These are phyloP conservation scores for Ilyonectria mors-panacis DNA, from an alignment of 2,329 filamentous ascomycete genomes.

Conservation along the genomic window DNA sequence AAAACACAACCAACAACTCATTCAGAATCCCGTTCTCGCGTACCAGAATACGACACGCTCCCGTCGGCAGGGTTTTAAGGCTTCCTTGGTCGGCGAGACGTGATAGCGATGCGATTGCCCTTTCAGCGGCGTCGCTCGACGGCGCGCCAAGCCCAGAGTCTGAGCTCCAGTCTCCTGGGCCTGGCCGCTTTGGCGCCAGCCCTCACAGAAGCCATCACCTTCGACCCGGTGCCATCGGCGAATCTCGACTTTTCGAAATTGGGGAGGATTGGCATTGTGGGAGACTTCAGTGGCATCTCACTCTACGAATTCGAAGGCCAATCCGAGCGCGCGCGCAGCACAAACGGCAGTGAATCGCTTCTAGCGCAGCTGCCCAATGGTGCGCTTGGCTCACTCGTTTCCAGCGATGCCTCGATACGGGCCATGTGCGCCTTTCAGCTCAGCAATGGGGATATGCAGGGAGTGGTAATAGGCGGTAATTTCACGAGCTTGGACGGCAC, in stretches of 20 bases:
- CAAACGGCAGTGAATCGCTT: conserved; percentile 86
- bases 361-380: conserved; percentile 89
- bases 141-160: conserved; percentile 55
- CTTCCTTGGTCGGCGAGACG: conserved; percentile 38
- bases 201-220: conserved; percentile 67
- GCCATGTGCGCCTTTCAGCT: conserved; percentile 87
- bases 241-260: conserved; percentile 85
- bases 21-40: conserved; percentile 28
- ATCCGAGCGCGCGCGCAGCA: conserved; percentile 74
- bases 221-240: conserved; percentile 74
- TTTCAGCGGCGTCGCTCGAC: conserved; percentile 58
- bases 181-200: conserved; percentile 59
- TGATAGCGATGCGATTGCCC: conserved; percentile 64
- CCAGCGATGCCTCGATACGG: conserved; percentile 87
- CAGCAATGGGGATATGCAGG: conserved; percentile 76
- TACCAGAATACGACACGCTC: conserved; percentile 17
- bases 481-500: conserved; percentile 90
- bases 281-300: conserved; percentile 93
- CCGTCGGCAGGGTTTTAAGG: conserved; percentile 22
- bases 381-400: conserved; percentile 80
- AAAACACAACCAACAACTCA: conserved; percentile 34
- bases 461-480: conserved; percentile 91
- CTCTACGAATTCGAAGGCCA: conserved; percentile 90
- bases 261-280: conserved; percentile 87
- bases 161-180: conserved; percentile 54